Conservation (phyloP, 2,329 filamentous ascomycete species). For the Didymella pomorum region DNA sequence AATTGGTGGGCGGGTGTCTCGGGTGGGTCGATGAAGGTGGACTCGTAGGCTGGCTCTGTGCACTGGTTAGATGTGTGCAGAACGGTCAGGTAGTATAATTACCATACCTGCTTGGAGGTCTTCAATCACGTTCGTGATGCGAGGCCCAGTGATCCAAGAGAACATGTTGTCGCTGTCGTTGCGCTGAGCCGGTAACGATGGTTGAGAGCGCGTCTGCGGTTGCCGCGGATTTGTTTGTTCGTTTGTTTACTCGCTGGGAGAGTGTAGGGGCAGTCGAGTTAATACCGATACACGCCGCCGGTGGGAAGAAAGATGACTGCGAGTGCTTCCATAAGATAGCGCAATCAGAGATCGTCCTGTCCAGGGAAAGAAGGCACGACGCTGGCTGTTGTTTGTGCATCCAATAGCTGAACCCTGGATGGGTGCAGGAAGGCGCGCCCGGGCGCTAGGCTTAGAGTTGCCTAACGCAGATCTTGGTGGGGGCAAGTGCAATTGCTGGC, state of each 20-base stretch:
- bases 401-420: constrained; percentile 16
- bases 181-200: neutral
- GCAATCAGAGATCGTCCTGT: neutral
- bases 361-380: constrained; percentile 9
- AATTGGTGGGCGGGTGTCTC: constrained; percentile 73
- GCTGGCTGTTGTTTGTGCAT: constrained; percentile 26
- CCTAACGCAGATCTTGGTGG: constrained; percentile 29
- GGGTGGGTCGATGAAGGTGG: constrained; percentile 62
- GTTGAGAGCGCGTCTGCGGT: constrained; percentile 17
- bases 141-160: constrained; percentile 51
- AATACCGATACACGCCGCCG: constrained; percentile 5
- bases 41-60: constrained; percentile 46
- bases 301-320: neutral
- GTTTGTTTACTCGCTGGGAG: constrained; percentile 44
- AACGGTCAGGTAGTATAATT: neutral
- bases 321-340: constrained; percentile 15
- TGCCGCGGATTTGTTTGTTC: constrained; percentile 41
- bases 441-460: constrained; percentile 20
- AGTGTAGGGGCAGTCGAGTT: constrained; percentile 22
- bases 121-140: constrained; percentile 49
- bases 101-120: constrained; percentile 45
- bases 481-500: constrained; percentile 29
- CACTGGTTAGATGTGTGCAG: constrained; percentile 22
- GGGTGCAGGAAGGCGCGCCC: constrained; percentile 32
- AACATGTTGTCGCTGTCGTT: constrained; percentile 39